Evolutionary conservation across 108 stramenopile species (phyloP), one percentile per base, ranked within the genome.

Genomic region (Fragilariopsis cylindrus): DNA sequence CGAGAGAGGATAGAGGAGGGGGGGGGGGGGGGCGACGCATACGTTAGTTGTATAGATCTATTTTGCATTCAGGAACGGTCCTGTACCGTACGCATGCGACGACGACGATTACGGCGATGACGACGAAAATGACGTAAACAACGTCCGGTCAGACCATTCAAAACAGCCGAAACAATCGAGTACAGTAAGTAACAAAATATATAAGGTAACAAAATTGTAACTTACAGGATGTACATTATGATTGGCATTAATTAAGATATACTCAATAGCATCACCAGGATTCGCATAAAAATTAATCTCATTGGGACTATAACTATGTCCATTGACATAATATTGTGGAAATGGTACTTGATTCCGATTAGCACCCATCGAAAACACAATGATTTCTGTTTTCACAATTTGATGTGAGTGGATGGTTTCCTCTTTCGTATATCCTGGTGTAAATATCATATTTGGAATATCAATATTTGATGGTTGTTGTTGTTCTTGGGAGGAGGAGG

Each of bases 241-340:
- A n/a, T 85, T 78, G 49, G 74, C 81, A 57, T 81, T 81, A 74
- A 85, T 70, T 15, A 85, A 44, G 57, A 79, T 68, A 58, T 81
- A 85, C 71, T 85, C 84, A 7, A 45, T 30, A 3, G 84, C 84
- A 56, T 82, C 75, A 7, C 81, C 78, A 3, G 81, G 81, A 30
- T 79, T 42, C 9, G 75, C 75, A 47, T 30, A 44, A 54, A 82
- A 85, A 41, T 76, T 68, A 54, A 79, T 44, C 1, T 71, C 64
- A 46, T 79, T 48, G 6, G 77, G 71, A 62, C 50, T 46, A 54
- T 79, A 85, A 1, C 77, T 9, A 46, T 85, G 75, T 7, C 84
- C 84, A 63, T 85, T 85, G 70, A 85, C 66, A 58, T 76, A 82
- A 57, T 82, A 85, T 48, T 85, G 84, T 43, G 84, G 84, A 65